Conservation (phyloP, 2,329 filamentous ascomycete species). For the Fusarium nurragi region DNA sequence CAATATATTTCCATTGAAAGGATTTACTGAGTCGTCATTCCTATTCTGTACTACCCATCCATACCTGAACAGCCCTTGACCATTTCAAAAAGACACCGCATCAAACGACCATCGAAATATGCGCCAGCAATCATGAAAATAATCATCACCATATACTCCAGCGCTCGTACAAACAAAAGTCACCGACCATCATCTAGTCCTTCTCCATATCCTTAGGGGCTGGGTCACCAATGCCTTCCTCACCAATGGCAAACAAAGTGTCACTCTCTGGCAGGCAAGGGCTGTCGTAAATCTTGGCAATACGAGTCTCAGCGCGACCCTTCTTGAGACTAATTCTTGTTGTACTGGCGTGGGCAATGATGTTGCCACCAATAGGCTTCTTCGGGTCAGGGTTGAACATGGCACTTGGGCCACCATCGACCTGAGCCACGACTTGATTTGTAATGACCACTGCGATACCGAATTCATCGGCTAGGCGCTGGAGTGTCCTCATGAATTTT, state of each 20-base stretch:
- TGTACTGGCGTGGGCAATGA: constrained; percentile 97
- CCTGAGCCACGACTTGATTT: constrained; percentile 98
- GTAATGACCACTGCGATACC: constrained; percentile 98
- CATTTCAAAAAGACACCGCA: constrained; percentile 4
- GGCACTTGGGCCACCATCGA: constrained; percentile 92
- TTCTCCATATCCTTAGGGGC: constrained; percentile 96
- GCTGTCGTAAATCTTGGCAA: constrained; percentile 99
- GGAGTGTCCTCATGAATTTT: constrained; percentile 87
- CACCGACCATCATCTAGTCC: constrained; percentile 56
- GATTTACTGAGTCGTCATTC: background rate
- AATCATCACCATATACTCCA: constrained; percentile 35
- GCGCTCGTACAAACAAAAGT: constrained; percentile 30
- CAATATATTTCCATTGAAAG: background rate
- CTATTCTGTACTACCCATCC: background rate
- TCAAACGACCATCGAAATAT: constrained; percentile 30
- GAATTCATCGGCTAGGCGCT: constrained; percentile 82
- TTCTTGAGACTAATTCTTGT: constrained; percentile 96
- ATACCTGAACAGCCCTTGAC: constrained; percentile 1
- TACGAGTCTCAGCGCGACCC: constrained; percentile 90
- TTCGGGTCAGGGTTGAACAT: constrained; percentile 99
- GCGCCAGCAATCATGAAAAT: constrained; percentile 48
- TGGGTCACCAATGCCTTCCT: constrained; percentile 96
- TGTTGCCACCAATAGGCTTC: constrained; percentile 98
- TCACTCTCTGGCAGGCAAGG: constrained; percentile 97
- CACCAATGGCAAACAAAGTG: constrained; percentile 94